A percentile compares a stretch with the other conserved stretches of the same genome.
Evolutionary conservation across 1,139 yeast species (phyloP).

Genomic region (Suhomyces yuchorum): DNA sequence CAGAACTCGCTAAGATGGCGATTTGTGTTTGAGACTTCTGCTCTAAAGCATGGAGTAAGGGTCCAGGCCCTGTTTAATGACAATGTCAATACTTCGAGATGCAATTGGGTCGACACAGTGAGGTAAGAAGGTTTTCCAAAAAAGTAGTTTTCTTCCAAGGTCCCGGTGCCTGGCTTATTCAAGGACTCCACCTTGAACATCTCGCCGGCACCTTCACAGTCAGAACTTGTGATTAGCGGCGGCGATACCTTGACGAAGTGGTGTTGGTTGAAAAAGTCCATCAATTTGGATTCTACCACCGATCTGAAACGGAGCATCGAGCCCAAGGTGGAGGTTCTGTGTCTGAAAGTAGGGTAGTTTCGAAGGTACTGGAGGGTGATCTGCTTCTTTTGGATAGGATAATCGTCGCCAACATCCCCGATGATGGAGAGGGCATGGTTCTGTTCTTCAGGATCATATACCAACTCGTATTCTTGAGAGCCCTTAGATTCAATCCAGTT

Average conservation of each 20-base stretch:
- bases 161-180: constrained; percentile 13
- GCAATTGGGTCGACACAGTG: constrained; percentile 91
- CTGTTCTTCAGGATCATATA: constrained; percentile 26
- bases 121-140: constrained; percentile 70
- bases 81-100: constrained; percentile 77
- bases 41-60: constrained; percentile 88
- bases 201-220: constrained; percentile 98
- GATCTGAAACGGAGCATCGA: constrained; percentile 76
- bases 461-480: constrained; percentile 36
- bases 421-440: constrained; percentile 28
- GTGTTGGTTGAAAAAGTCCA: constrained; percentile 53
- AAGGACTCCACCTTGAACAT: constrained; percentile 57
- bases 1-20: constrained; percentile 94
- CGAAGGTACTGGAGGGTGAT: constrained; percentile 70
- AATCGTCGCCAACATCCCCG: constrained; percentile 62
- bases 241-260: constrained; percentile 77
- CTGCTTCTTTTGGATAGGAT: constrained; percentile 82
- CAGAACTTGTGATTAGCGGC: constrained; percentile 84
- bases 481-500: constrained; percentile 38
- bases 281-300: constrained; percentile 54
- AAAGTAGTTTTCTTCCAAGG: constrained; percentile 37
- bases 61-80: constrained; percentile 87
- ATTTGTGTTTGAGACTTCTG: constrained; percentile 88
- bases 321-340: constrained; percentile 67
- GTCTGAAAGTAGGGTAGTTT: constrained; percentile 71